phyloP scores from a whole-genome alignment of 2,329 filamentous ascomycete genomes.

The Bimuria novae-zelandiae region DNA sequence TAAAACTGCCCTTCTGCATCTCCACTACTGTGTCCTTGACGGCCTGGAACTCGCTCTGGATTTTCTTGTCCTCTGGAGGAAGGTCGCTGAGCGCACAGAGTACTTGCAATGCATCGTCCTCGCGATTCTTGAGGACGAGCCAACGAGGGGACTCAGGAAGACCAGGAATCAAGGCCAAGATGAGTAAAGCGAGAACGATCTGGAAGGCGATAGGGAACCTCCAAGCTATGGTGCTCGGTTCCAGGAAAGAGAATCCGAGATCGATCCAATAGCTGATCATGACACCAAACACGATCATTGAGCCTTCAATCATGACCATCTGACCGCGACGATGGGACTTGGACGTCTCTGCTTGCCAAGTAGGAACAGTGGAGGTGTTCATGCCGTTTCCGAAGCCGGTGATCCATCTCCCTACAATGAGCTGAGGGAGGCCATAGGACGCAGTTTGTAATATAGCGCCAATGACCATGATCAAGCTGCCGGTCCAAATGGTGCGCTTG shows the following conservation, averaged over 20 bases:
- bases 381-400: conserved; percentile 54
- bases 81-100: conserved; percentile 46
- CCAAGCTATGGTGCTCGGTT: conserved; percentile 45
- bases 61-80: conserved; percentile 44
- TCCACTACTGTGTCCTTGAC: conserved; percentile 46
- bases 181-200: conserved; percentile 61
- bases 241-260: conserved; percentile 57
- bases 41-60: conserved; percentile 42
- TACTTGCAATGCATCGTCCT: conserved; percentile 51
- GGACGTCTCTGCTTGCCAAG: conserved; percentile 54
- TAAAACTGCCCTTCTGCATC: conserved; percentile 54
- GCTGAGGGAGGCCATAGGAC: conserved; percentile 51
- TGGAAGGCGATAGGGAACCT: conserved; percentile 61
- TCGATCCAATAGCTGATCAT: conserved; percentile 50
- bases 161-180: conserved; percentile 55
- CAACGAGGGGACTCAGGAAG: conserved; percentile 53
- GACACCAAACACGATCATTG: conserved; percentile 52
- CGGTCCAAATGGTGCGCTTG: conserved; percentile 63
- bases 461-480: conserved; percentile 61
- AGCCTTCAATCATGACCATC: conserved; percentile 54
- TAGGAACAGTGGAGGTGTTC: conserved; percentile 48
- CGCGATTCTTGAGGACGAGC: conserved; percentile 56
- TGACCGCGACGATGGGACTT: conserved; percentile 53
- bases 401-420: conserved; percentile 57
- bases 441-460: conserved; percentile 64